These are phyloP conservation scores for Phanerochaete sordida DNA, from an alignment of 768 basidiomycete species.

Conservation along the genomic window DNA sequence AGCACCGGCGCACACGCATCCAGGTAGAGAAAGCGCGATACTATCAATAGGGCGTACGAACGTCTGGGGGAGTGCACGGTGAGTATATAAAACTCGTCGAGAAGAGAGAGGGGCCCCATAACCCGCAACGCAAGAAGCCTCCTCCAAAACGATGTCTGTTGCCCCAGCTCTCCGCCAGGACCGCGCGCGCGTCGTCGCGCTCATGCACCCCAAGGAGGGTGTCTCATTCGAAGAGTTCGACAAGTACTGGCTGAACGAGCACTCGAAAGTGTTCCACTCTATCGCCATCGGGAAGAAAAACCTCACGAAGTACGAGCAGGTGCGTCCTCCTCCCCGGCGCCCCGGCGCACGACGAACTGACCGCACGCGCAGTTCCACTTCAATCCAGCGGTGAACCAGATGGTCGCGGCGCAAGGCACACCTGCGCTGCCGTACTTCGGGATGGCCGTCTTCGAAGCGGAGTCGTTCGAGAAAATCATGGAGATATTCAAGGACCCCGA, in stretches of 20 bases:
- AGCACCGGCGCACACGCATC: no score
- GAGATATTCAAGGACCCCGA: constrained; percentile 13
- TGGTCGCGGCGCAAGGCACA: constrained; percentile 16
- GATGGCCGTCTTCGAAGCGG: constrained; percentile 14
- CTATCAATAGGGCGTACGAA: no score
- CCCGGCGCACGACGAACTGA: background rate
- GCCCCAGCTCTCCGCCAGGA: constrained; percentile 6
- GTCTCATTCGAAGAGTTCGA: constrained; percentile 28
- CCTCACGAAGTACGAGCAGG: constrained; percentile 34
- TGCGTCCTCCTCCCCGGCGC: constrained; percentile 4
- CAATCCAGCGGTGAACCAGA: constrained; percentile 6
- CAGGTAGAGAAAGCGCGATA: no score
- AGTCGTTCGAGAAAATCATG: constrained; percentile 8
- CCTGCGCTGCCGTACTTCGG: constrained; percentile 24
- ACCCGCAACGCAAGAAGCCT: no score
- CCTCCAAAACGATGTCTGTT: background rate
- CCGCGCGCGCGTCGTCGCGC: constrained; percentile 27
- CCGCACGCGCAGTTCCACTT: constrained; percentile 16
- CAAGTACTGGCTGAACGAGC: constrained; percentile 3
- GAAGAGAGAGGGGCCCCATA: no score
- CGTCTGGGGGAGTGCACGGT: no score
- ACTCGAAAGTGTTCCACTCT: background rate
- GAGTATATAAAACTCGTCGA: no score
- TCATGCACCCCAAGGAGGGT: constrained; percentile 25
- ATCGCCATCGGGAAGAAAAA: constrained; percentile 27